Evolutionary conservation across 148 eudicot species (phyloP).

Genomic region (Salicornia ramosissima): DNA sequence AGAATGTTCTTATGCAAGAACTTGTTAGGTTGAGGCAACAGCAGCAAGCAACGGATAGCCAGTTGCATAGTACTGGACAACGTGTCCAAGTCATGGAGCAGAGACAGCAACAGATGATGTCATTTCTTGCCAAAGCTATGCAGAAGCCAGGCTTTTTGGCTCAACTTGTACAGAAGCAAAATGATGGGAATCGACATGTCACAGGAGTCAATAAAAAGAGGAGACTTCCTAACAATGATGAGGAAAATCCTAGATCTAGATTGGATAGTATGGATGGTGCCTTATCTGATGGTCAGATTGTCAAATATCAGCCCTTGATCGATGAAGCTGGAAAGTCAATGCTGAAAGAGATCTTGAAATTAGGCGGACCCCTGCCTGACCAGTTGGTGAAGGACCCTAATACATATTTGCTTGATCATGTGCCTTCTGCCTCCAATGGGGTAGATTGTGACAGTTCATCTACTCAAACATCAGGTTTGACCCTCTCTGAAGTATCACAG

Average conservation of each 20-base stretch:
- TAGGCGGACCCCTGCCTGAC: conserved; percentile 48
- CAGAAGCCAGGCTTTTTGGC: conserved; percentile 66
- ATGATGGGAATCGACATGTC: conserved; percentile 47
- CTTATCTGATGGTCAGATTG: conserved; percentile 48
- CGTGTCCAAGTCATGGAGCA: conserved; percentile 79
- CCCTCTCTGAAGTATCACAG: conserved; percentile 52
- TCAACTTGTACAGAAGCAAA: conserved; percentile 62
- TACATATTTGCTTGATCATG: conserved; percentile 45
- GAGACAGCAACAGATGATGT: conserved; percentile 73
- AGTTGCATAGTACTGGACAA: conserved; percentile 61
- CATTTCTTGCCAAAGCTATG: conserved; percentile 86
- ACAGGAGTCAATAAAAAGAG: conserved; percentile 63
- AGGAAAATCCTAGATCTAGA: conserved; percentile 37
- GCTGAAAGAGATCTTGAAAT: conserved; percentile 55
- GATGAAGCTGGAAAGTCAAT: conserved; percentile 77
- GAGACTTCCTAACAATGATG: conserved; percentile 60
- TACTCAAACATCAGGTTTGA: conserved; percentile 40
- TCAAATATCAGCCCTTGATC: conserved; percentile 71
- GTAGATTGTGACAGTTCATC: conserved; percentile 34
- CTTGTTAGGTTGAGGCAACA: conserved; percentile 72
- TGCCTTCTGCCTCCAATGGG: conserved; percentile 28
- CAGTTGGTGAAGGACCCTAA: conserved; percentile 35
- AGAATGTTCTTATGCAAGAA: conserved; percentile 76
- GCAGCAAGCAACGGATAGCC: conserved; percentile 70
- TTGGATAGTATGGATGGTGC: conserved; percentile 27